Evolutionary conservation across 108 stramenopile genomes (phyloP), one percentile per base, ranked within the genome.

Genomic region (Cyclotella cryptica): DNA sequence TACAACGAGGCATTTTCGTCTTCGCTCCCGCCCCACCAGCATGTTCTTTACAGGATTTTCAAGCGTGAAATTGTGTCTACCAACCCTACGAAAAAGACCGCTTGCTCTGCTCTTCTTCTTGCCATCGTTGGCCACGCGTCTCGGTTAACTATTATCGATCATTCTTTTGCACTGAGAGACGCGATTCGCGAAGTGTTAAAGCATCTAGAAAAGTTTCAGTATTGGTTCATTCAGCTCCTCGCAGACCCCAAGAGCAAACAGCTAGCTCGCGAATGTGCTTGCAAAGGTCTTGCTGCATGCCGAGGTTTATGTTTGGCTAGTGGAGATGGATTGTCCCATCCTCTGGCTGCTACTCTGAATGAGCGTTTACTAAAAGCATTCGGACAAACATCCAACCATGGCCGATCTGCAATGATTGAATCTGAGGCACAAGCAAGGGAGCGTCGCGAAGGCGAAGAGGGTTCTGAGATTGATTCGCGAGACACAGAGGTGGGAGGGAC

Each of bases 161-260:
- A 27, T 0, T 69, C n/a, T 21, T 54, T 58, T 61, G 47, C 52
- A 3, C 29, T 71, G 10, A 57, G 86, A 52, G 51, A 44, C 24
- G 72, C 92, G 51, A 69, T 86, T 11, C 58, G 66, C 47, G 85
- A 85, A 51, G 68, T 95, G 6, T 47, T 35, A 18, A 69, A 54
- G 35, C 67, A 74, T 44, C 75, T 93, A n/a, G 64, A 60, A 28
- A 78, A 81, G 41, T 75, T 96, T 59, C 92, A 93, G 68, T 24
- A 47, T n/a, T 47, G 80, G 22, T 96, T 96, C 60, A 84, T 96
- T 41, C 67, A 77, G 49, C 88, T 92, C 11, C 85, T 96, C 0
- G 47, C 87, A 29, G 89, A 93, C 57, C 86, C 90, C 8, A 96
- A 93, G 72, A 86, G 86, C 81, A 93, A 88, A 43, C 95, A 96